phyloP scores from a whole-genome alignment of 495 filamentous ascomycete genomes.

The Penicillium taxi region DNA sequence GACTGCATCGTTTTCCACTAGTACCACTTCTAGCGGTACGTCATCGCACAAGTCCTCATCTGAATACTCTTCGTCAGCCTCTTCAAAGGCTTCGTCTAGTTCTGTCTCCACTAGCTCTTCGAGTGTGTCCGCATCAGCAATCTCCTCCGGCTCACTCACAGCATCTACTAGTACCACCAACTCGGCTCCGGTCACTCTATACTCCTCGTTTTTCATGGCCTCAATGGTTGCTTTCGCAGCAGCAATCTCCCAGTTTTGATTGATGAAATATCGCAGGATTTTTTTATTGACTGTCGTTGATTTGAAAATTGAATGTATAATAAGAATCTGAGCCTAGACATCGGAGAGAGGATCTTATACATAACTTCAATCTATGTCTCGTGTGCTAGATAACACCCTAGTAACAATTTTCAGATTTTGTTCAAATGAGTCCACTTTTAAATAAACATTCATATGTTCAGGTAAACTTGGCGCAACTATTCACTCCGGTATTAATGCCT shows the following conservation, averaged over 20 bases:
- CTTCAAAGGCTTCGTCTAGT: conserved; percentile 10
- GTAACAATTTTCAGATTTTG: too few species aligned
- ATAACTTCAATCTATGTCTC: too few species aligned
- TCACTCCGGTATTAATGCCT: too few species aligned
- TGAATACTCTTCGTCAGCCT: conserved; percentile 2
- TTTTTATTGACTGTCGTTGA: background rate
- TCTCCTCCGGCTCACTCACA: conserved; percentile 1
- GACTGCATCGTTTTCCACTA: conserved; percentile 6
- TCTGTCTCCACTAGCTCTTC: conserved; percentile 1
- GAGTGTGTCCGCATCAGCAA: conserved; percentile 6
- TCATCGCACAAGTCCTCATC: too few species aligned
- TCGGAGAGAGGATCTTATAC: too few species aligned
- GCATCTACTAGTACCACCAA: conserved; percentile 3
- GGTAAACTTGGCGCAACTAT: too few species aligned
- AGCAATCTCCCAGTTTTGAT: conserved; percentile 20
- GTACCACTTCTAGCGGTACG: background rate
- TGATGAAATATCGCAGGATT: background rate
- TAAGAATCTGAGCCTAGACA: too few species aligned
- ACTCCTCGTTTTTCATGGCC: conserved; percentile 5
- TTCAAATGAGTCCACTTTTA: too few species aligned
- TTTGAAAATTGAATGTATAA: too few species aligned
- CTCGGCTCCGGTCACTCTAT: conserved; percentile 4
- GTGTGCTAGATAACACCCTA: too few species aligned
- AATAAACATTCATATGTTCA: too few species aligned
- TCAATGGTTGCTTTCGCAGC: conserved; percentile 18